Evolutionary conservation across 495 filamentous ascomycete species (phyloP).

Genomic region (Xylaria scruposa): DNA sequence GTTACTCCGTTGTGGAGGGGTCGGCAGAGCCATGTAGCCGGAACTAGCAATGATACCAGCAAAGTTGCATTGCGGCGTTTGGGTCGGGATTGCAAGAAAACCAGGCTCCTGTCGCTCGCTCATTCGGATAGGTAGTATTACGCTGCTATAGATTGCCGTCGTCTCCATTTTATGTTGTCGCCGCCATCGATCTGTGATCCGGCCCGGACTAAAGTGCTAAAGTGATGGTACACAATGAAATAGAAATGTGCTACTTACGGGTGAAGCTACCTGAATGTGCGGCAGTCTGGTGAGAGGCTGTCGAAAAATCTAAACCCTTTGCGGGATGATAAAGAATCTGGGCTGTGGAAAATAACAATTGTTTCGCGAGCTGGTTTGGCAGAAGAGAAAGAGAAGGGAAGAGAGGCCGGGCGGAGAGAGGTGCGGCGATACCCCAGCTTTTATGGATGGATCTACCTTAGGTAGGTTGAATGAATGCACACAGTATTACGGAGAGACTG

Average conservation of each 20-base stretch:
- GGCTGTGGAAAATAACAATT: constrained; percentile 32
- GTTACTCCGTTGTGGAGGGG: constrained; percentile 10
- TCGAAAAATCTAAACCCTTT: constrained; percentile 28
- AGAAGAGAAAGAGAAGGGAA: constrained; percentile 38
- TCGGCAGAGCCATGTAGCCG: constrained; percentile 10
- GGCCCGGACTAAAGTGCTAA: constrained; percentile 22
- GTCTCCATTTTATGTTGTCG: constrained; percentile 13
- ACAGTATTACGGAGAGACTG: constrained; percentile 22
- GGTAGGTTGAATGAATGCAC: background rate
- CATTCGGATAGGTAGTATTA: constrained; percentile 4
- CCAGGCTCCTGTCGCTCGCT: background rate
- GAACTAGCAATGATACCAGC: background rate
- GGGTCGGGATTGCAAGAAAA: background rate
- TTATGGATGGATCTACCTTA: constrained; percentile 33
- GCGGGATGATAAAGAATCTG: constrained; percentile 30
- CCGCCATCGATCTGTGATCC: background rate
- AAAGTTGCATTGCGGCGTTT: constrained; percentile 5
- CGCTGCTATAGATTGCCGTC: background rate
- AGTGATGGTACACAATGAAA: background rate
- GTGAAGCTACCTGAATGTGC: background rate
- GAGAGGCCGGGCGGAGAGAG: constrained; percentile 32
- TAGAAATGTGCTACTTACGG: constrained; percentile 26
- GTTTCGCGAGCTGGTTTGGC: constrained; percentile 40
- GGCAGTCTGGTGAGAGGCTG: background rate
- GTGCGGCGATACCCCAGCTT: constrained; percentile 38